Evolutionary conservation across 192 early-diverging fungal species (phyloP), one percentile per base, ranked within the genome.

Genomic region (Umbelopsis sp.): DNA sequence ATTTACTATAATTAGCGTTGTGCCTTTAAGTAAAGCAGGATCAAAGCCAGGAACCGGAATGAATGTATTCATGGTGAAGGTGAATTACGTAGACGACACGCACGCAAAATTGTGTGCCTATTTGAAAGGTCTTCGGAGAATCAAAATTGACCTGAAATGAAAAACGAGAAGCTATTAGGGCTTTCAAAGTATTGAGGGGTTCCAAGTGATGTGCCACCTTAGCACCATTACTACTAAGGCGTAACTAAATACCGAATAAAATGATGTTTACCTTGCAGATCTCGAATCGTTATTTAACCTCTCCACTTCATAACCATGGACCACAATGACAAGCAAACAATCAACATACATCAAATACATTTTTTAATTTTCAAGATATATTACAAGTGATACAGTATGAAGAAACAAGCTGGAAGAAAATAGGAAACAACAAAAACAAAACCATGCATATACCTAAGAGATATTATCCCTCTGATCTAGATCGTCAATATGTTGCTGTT

Each of bases 21-120:
- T 77, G 12, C 72, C 74, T n/a, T 79, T 80, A 53, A 84, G 62
- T 22, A 65, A 74, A 5, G 74, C 59, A 32, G 69, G 65, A 56
- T 84, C 73, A 51, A 77, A 84, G 1, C 74, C 68, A 65, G 77
- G 74, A 25, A 72, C 66, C 45, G 82, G 71, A 24, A 83, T 50
- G 66, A 83, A 83, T 41, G 76, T 67, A 56, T 82, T 79, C 81
- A 82, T 82, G 50, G 16, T 62, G 56, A 26, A 17, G 17, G 31
- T 12, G 26, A 62, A 62, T 22, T 34, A 17, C 31, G 17, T 34
- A 2, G 26, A 11, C 25, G 45, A 47, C 16, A n/a, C 20, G 20
- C 47, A 49, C 8, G 47, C 47, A 47, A 47, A 47, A 47, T 12
- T 20, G 20, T 47, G n/a, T 17, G 47, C 14, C n/a, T 17, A 9